Evolutionary conservation across 2,329 filamentous ascomycete species (phyloP).

Genomic region (Basipetospora sp.): DNA sequence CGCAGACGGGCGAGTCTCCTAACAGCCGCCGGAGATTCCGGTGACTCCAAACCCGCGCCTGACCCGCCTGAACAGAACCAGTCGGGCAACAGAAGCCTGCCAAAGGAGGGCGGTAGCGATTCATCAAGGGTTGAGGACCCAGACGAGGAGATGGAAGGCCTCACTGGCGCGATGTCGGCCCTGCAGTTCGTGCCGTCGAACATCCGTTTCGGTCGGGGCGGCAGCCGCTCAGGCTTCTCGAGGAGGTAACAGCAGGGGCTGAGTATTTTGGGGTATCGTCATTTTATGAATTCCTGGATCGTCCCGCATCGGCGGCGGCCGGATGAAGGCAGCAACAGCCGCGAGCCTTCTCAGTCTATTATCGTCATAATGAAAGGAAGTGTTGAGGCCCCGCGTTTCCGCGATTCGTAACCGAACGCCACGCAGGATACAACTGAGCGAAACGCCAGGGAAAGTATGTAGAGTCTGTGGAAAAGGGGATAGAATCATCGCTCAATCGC

Average conservation of each 20-base stretch:
- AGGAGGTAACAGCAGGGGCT: constrained; percentile 23
- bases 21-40: no score
- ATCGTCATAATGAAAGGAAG: not conserved
- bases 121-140: constrained; percentile 10
- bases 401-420: no score
- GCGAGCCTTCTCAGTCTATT: no score
- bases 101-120: not conserved
- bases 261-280: constrained; percentile 1
- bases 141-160: constrained; percentile 45
- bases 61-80: no score
- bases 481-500: constrained; percentile 40
- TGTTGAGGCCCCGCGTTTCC: no score
- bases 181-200: constrained; percentile 56
- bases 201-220: constrained; percentile 49
- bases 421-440: no score
- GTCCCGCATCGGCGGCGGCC: no score
- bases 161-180: constrained; percentile 55
- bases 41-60: no score
- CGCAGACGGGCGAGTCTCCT: constrained; percentile 18
- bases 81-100: no score
- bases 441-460: not conserved
- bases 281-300: no score
- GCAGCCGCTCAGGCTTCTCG: constrained; percentile 35
- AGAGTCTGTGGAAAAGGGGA: not conserved
- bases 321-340: not conserved